Evolutionary conservation across 2,329 filamentous ascomycete species (phyloP), one percentile per base, ranked within the genome.

Genomic region (Corynespora cassiicola): DNA sequence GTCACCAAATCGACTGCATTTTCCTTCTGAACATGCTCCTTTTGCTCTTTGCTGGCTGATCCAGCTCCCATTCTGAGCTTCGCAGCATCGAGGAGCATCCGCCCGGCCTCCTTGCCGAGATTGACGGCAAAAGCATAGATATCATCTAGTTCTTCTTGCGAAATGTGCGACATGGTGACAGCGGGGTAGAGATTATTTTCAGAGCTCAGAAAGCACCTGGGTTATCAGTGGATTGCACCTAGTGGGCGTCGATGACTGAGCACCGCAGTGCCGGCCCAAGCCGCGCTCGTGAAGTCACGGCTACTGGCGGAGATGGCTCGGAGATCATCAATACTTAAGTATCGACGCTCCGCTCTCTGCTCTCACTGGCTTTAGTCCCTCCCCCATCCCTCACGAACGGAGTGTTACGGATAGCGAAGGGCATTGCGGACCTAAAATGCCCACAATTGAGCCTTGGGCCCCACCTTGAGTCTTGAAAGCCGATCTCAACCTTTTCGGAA

Each of bases 1-100:
- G 86, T 90, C 14, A 90, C 87, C 46, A 90, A 80, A 62, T 90
- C 87, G 8, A 90, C 87, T 1, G 86, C 78, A 59, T 81, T 89
- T 50, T 87, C 83, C 64, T 91, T 91, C 67, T 90, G 85, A 6
- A 75, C 69, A 37, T 78, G 75, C 43, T 75, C 66, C 27, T 63
- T 57, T 24, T 61, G 45, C 10, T 52, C 34, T 19, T 37, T 16
- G 2, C 31, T 59, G 54, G 41, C 47, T 41, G 23, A 50, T 28
- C 58, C 56, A 23, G 68, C 71, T 7, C 67, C 70, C 52, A 78
- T 79, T 21, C 84, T 76, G 47, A 75, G 63, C 48, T 78, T 74
- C n/a, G 84, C 80, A 9, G 80, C 82, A 31, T 82, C 76, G 61
- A 87, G 78, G 26, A 90, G 75, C 57, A 88, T 76, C 36, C 78